phyloP scores from a whole-genome alignment of 1,139 yeast genomes.

The Tardiomyces depauwii region DNA sequence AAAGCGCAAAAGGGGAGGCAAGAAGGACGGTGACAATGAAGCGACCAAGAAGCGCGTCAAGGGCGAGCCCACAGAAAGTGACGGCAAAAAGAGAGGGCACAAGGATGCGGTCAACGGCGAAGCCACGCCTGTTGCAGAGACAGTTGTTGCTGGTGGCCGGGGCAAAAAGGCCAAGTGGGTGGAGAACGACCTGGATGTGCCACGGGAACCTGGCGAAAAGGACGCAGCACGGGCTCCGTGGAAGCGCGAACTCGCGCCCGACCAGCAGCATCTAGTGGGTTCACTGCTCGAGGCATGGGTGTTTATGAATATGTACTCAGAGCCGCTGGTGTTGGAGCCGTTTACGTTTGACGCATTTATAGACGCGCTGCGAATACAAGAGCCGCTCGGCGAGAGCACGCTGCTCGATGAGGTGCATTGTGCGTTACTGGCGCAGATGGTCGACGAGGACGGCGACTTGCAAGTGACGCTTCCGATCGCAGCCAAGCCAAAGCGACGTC shows the following conservation, averaged over 20 bases:
- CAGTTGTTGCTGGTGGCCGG: neutral
- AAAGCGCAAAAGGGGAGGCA: neutral
- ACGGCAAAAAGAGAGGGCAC: neutral
- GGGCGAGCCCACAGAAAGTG: neutral
- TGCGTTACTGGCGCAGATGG: conserved; percentile 29
- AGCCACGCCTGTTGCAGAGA: neutral
- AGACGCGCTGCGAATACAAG: conserved; percentile 42
- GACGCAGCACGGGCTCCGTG: neutral
- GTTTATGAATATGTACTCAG: conserved; percentile 60
- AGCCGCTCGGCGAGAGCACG: conserved; percentile 33
- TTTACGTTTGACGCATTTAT: conserved; percentile 63
- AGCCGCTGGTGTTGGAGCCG: conserved; percentile 52
- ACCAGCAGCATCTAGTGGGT: conserved; percentile 11
- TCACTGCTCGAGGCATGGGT: conserved; percentile 53
- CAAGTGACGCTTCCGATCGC: neutral
- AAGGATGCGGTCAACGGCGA: neutral
- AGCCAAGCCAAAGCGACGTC: neutral
- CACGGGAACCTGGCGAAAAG: neutral
- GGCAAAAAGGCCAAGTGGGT: neutral
- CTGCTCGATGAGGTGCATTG: conserved; percentile 65
- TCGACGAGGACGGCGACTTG: conserved; percentile 8
- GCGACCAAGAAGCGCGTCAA: neutral
- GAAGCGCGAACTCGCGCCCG: neutral
- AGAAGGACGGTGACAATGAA: neutral
- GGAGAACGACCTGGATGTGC: neutral